Evolutionary conservation across 2,329 filamentous ascomycete species (phyloP).

Genomic region (Coleophoma cylindrospora): DNA sequence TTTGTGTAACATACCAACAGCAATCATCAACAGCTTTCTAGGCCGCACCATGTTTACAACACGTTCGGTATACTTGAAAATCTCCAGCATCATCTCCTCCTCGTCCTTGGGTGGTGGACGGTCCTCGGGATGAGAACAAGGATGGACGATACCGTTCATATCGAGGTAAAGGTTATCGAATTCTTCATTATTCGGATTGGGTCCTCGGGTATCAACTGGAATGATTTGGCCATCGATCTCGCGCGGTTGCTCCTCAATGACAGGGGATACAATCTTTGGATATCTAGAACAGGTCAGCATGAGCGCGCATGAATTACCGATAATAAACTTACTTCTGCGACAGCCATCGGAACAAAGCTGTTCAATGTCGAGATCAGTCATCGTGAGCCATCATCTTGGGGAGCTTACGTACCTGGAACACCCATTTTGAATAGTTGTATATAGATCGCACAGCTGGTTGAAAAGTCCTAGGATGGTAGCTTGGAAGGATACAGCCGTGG

Average conservation of each 20-base stretch:
- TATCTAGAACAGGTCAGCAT: constrained; percentile 40
- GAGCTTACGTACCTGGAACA: constrained; percentile 20
- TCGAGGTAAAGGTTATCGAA: constrained; percentile 97
- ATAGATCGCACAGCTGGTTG: too few species aligned
- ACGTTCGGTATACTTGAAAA: constrained; percentile 98
- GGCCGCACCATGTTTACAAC: constrained; percentile 98
- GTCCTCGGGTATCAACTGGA: constrained; percentile 76
- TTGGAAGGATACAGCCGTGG: too few species aligned
- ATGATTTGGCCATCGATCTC: constrained; percentile 79
- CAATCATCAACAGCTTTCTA: constrained; percentile 93
- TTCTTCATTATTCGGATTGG: constrained; percentile 96
- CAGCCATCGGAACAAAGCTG: constrained; percentile 72
- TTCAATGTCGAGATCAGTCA: constrained; percentile 5
- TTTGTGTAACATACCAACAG: constrained; percentile 63
- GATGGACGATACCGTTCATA: constrained; percentile 99
- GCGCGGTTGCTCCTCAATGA: constrained; percentile 79
- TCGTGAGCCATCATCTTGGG: background rate
- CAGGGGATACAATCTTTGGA: constrained; percentile 91
- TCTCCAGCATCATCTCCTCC: constrained; percentile 98
- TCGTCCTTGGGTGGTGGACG: constrained; percentile 86
- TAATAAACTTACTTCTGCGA: constrained; percentile 98
- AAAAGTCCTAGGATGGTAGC: too few species aligned
- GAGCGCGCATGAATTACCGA: constrained; percentile 36
- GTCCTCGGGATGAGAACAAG: constrained; percentile 96
- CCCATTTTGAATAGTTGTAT: constrained; percentile 16